Base-by-base conservation (phyloP, 768 basidiomycete genomes). In the Agaricus sinodeliciosus region DNA sequence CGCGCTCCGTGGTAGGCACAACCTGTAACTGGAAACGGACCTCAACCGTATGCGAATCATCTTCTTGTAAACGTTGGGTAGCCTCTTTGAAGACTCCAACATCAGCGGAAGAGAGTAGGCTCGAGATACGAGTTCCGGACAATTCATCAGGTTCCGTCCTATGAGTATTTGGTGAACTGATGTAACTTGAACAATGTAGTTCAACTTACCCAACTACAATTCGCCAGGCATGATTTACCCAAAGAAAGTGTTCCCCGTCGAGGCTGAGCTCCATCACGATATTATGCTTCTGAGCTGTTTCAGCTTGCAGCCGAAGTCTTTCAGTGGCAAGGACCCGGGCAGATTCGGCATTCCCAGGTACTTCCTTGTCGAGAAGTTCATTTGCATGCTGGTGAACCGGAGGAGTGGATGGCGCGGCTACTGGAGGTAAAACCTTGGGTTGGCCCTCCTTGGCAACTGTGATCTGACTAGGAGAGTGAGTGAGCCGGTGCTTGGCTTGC, bases 211-310 rank as follows among this genome's bases (percentile, higher is more conserved):
- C 91, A 49, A 95, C 83, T 19, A 98, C 91, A 49, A 87, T 83
- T 61, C 83, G 75, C 91, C 96, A 98, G 0, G 94, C 93, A 62
- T 94, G 90, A 68, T 96, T 98, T 43, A 95, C 79, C 89, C 94
- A 99, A 60, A 93, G 81, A 60, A 98, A 85, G 59, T 93, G 87
- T 64, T 97, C 94, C 8, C 93, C 94, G 64, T 97, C 93, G 58
- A 97, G 73, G 65, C 85, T 86, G 27, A 99, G 79, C 65, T 99
- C 96, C 73, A 98, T 78, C 26, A 99, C 91, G 49, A 98, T 90
- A 61, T 96, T 98, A 67, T 92, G 90, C 63, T 87, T 91, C 70
- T 95, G 92, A 6, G 94, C 93, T 1, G 89, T 90, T 67, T 98
- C 96, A 8, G 94, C 96, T 62, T 95, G 87, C 34, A 91, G 70